Evolutionary conservation across 768 basidiomycete genomes (phyloP), one percentile per base, ranked within the genome.

Genomic region (Lactarius akahatsu): DNA sequence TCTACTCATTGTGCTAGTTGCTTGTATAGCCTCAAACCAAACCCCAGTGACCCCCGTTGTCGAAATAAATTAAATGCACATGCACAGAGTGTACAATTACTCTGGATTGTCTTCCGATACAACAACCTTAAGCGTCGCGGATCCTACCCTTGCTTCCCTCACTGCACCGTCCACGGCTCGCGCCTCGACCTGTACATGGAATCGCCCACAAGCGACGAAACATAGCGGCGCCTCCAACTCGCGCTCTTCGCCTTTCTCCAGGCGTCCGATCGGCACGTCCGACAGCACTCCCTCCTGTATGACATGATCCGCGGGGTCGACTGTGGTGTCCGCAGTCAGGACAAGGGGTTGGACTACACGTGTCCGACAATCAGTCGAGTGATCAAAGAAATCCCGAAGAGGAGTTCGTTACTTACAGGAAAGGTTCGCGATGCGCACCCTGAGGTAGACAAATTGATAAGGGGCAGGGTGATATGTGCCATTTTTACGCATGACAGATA

Each of bases 151-250:
- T 34, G 61, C 56, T 30, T 62, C 56, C 26, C 66, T 65, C 8
- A 56, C 61, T 9, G 65, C 34, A 1, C 57, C n/a, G 11, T 63
- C 76, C 11, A 78, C 50, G 50, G 75, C 68, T 50, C 73, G 72
- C 32, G 76, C 77, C 64, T 80, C 80, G 5, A 77, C 79, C 0
- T 73, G 71, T 23, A 86, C 71, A 62, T 81, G 79, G 66, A 91
- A 94, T 60, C 78, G 76, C 10, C 93, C 93, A 55, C 79, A 79
- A 15, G 90, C 82, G 23, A 94, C 81, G 76, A 96, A 92, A 71
- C 88, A 90, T 15, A 95, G 67, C 1, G 86, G 82, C 1, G 83
- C 77, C 55, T 86, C 82, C 5, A 87, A 71, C 41, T 82, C 79
- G 40, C 77, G 77, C 16, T 82, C 80, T 67, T 84, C 82, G 1